A percentile compares a stretch with the other conserved stretches of the same genome.
phyloP scores from a whole-genome alignment of 805 yeast genomes.

The Zygosaccharomyces gambellarensis region DNA sequence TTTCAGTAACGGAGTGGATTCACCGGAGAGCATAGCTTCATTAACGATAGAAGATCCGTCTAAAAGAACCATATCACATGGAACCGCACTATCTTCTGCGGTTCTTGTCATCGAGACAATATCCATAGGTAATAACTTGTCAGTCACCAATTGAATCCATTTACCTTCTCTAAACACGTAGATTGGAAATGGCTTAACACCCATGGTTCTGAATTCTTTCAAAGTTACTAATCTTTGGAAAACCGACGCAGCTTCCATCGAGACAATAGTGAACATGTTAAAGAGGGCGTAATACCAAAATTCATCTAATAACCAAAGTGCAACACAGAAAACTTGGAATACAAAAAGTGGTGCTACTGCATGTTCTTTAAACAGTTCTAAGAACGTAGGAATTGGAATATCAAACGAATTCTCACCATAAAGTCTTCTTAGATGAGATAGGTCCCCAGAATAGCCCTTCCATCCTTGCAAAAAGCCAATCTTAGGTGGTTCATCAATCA shows the following conservation, averaged over 20 bases:
- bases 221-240: constrained; percentile 93
- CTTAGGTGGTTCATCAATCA: constrained; percentile 52
- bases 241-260: constrained; percentile 91
- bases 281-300: constrained; percentile 94
- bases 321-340: constrained; percentile 93
- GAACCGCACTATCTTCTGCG: constrained; percentile 84
- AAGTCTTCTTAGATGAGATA: constrained; percentile 45
- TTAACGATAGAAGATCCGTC: constrained; percentile 94
- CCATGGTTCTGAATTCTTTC: constrained; percentile 95
- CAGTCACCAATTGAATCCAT: constrained; percentile 70
- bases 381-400: constrained; percentile 89
- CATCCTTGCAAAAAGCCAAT: constrained; percentile 52
- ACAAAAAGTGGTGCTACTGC: constrained; percentile 98
- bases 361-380: constrained; percentile 90
- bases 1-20: constrained; percentile 92
- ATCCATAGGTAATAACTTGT: constrained; percentile 85
- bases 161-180: constrained; percentile 62
- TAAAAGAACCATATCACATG: constrained; percentile 83
- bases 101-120: constrained; percentile 83
- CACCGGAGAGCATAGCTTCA: constrained; percentile 99
- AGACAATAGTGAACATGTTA: constrained; percentile 83
- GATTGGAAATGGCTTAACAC: constrained; percentile 83
- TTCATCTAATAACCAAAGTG: constrained; percentile 93
- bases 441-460: constrained; percentile 53
- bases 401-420: constrained; percentile 89